Evolutionary conservation across 345 rosid genomes (phyloP).

Genomic region (Noccaea bulbosa): DNA sequence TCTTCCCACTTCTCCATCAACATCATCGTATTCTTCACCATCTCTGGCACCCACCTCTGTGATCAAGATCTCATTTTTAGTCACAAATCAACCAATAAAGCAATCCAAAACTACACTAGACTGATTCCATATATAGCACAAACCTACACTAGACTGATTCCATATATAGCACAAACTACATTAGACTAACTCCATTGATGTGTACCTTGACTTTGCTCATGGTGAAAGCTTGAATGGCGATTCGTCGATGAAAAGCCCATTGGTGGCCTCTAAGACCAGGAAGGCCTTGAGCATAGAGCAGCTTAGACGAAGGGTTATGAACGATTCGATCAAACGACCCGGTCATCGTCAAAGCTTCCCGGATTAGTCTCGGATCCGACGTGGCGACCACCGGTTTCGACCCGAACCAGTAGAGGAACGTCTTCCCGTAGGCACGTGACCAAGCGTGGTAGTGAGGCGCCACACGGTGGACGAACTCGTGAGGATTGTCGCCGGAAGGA

Average conservation of each 20-base stretch:
- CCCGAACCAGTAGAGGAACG: conserved; percentile 86
- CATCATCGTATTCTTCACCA: conserved; percentile 52
- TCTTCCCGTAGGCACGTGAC: conserved; percentile 60
- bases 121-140: too few relatives aligned
- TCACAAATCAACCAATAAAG: conserved; percentile 16
- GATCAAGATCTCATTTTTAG: neutral
- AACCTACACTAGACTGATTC: neutral
- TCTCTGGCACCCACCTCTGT: conserved; percentile 63
- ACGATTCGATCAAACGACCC: conserved; percentile 50
- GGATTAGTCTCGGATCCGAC: conserved; percentile 64
- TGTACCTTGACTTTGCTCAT: conserved; percentile 75
- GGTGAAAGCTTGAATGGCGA: conserved; percentile 64
- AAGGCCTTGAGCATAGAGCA: conserved; percentile 73
- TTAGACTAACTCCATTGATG: neutral
- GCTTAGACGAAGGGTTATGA: conserved; percentile 59
- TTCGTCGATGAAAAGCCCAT: conserved; percentile 74
- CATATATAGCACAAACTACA: too few relatives aligned
- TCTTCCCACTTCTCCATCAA: conserved; percentile 75
- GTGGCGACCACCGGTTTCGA: conserved; percentile 62
- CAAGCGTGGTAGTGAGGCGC: conserved; percentile 64
- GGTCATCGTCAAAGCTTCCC: conserved; percentile 53
- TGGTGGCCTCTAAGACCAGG: conserved; percentile 62
- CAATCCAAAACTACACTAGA: neutral
- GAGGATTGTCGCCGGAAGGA: conserved; percentile 41
- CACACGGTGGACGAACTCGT: conserved; percentile 52